A percentile compares a stretch with the other conserved stretches of the same genome.
Evolutionary conservation across 2,329 filamentous ascomycete species (phyloP).

Genomic region (Bretziella fagacearum): DNA sequence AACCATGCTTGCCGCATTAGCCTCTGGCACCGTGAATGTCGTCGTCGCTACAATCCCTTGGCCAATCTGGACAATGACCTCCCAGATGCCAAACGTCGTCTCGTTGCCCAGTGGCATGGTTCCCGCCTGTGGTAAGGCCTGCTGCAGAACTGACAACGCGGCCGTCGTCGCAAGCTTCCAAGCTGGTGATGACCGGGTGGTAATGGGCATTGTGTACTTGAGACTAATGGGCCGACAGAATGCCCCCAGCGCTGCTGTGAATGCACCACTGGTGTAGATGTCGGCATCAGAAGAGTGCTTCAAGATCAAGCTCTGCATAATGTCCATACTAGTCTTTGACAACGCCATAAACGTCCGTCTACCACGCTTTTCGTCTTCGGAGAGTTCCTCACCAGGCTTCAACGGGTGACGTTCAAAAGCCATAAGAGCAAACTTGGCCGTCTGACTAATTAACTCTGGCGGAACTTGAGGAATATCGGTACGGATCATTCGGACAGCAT

Average conservation of each 20-base stretch:
- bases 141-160: conserved; percentile 48
- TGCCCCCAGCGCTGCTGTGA: conserved; percentile 47
- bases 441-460: conserved; percentile 48
- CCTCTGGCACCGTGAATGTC: conserved; percentile 31
- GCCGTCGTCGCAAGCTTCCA: conserved; percentile 70
- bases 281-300: conserved; percentile 44
- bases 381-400: neutral
- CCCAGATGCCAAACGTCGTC: conserved; percentile 48
- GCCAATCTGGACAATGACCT: conserved; percentile 44
- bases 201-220: conserved; percentile 63
- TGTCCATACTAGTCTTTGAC: conserved; percentile 62
- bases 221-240: conserved; percentile 53
- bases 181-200: conserved; percentile 51
- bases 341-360: conserved; percentile 78
- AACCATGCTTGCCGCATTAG: neutral
- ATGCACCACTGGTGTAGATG: conserved; percentile 51
- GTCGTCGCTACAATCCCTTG: conserved; percentile 52
- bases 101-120: conserved; percentile 26
- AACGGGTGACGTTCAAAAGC: conserved; percentile 34
- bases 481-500: conserved; percentile 49
- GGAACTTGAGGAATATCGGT: conserved; percentile 49
- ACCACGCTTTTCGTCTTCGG: conserved; percentile 21
- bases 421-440: conserved; percentile 54
- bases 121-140: conserved; percentile 38
- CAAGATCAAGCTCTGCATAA: conserved; percentile 44